A percentile compares a stretch with the other conserved stretches of the same genome.
Conservation (phyloP, 352 stramenopile species). For the Globisporangium emineosum region DNA sequence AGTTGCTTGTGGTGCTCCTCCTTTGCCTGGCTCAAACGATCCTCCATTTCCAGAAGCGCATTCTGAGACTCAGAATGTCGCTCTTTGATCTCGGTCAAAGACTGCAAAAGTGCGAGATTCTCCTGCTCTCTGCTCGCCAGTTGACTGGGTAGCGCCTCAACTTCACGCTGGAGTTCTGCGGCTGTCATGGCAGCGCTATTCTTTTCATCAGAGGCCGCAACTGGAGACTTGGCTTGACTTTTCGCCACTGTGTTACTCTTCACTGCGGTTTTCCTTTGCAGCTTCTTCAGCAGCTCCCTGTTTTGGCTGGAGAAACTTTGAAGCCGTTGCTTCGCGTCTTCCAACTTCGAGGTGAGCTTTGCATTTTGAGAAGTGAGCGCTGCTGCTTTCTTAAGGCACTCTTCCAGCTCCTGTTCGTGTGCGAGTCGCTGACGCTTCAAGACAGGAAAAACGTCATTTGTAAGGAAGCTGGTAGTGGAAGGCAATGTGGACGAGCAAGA, state of each 20-base stretch:
- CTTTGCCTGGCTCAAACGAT: constrained; percentile 1
- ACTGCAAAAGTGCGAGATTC: constrained; percentile 41
- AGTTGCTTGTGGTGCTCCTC: constrained; percentile 9
- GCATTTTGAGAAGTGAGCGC: background rate
- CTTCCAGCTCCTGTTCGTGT: background rate
- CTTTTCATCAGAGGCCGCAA: background rate
- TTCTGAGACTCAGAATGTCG: constrained; percentile 20
- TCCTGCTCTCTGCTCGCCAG: constrained; percentile 37
- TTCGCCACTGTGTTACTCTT: background rate
- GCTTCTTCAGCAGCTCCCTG: background rate
- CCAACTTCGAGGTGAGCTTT: background rate
- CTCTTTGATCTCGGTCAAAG: constrained; percentile 37
- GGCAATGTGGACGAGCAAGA: background rate
- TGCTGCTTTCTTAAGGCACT: background rate
- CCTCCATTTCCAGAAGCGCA: constrained; percentile 4
- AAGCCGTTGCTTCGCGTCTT: background rate
- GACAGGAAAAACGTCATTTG: background rate
- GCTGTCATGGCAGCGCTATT: constrained; percentile 7
- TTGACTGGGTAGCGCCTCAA: constrained; percentile 21
- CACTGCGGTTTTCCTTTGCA: background rate
- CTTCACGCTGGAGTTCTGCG: constrained; percentile 14
- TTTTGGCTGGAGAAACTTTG: background rate
- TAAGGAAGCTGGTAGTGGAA: background rate
- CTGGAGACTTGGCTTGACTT: background rate
- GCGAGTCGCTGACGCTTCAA: background rate